Evolutionary conservation across 2,329 filamentous ascomycete species (phyloP).

Genomic region (Neopestalotiopsis rosae): DNA sequence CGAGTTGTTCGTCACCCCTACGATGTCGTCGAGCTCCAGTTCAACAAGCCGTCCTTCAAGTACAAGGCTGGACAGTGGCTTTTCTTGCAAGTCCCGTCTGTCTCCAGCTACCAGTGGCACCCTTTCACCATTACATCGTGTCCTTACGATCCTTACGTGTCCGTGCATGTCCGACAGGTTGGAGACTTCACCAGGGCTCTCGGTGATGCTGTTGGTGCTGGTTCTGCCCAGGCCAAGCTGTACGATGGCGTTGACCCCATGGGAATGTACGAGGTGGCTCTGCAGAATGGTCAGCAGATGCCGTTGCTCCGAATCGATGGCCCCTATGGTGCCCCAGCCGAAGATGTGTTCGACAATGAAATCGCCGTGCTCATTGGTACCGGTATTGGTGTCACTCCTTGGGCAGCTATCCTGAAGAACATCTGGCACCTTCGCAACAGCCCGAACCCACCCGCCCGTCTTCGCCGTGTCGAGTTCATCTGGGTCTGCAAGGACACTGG

Average conservation of each 20-base stretch:
- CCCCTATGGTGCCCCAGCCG: slow-evolving; percentile 93
- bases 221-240: slow-evolving; percentile 83
- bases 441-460: slow-evolving; percentile 85
- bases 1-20: slow-evolving; percentile 96
- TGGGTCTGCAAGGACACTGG: slow-evolving; percentile 97
- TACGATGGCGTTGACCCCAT: slow-evolving; percentile 90
- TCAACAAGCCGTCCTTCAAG: slow-evolving; percentile 92
- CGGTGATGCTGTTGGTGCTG: slow-evolving; percentile 94
- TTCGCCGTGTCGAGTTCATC: slow-evolving; percentile 96
- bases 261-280: slow-evolving; percentile 97
- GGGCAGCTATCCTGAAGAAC: slow-evolving; percentile 90
- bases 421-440: slow-evolving; percentile 95
- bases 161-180: slow-evolving; percentile 92
- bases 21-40: slow-evolving; percentile 96
- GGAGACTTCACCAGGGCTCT: slow-evolving; percentile 94
- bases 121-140: slow-evolving; percentile 99
- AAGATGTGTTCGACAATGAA: slow-evolving; percentile 96
- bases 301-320: slow-evolving; percentile 89
- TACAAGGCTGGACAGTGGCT: slow-evolving; percentile 99
- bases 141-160: slow-evolving; percentile 93
- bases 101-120: slow-evolving; percentile 94
- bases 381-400: slow-evolving; percentile 86
- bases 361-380: slow-evolving; percentile 86
- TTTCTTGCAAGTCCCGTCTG: slow-evolving; percentile 89
- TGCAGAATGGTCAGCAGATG: slow-evolving; percentile 93